Base-by-base conservation (phyloP, 129 eudicot species). In the Solidago caesia region DNA sequence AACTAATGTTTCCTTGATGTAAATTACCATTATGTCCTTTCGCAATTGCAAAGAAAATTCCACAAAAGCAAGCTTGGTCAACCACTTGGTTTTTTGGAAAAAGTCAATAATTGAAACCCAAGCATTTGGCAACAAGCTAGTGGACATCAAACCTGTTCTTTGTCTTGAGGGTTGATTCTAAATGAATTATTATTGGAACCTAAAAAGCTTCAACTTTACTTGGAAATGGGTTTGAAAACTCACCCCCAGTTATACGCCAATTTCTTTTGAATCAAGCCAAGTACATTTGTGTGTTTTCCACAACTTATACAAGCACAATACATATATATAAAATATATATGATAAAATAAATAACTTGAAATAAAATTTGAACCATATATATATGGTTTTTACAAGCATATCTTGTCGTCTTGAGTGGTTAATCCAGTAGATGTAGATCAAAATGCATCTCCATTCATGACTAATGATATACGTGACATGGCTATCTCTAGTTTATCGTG, bases 61-160 rank as follows among this genome's bases (percentile, higher is more conserved):
- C 51, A 29, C 2, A 1, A 45, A 44, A 10, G 33, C 7, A 52
- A 63, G 42, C 11, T 64, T 52, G 67, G 82, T 79, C 79, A 72
- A 72, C 75, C 59, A 69, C 70, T 49, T n/a, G 15, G 64, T 70
- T 47, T 52, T 12, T 55, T 65, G 78, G 39, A 29, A 59, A 72
- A 72, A 72, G 83, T 79, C 74, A 79, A 77, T 39, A 14, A 69
- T 58, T 47, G 60, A 67, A 63, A 67, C 74, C 59, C n/a, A 25
- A 39, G 69, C 13, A 58, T 62, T 77, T 77, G 53, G 75, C 81
- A 57, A 45, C 48, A 68, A 68, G 80, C n/a, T n/a, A n/a, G n/a
- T 58, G 75, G 56, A 33, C 61, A 76, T 62, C 67, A 67, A 68
- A 7, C 74, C 61, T 58, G 5, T 29, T 65, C 4, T 67, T 29